Conservation (phyloP, 345 rosid species). For the Gossypium longicalyx region DNA sequence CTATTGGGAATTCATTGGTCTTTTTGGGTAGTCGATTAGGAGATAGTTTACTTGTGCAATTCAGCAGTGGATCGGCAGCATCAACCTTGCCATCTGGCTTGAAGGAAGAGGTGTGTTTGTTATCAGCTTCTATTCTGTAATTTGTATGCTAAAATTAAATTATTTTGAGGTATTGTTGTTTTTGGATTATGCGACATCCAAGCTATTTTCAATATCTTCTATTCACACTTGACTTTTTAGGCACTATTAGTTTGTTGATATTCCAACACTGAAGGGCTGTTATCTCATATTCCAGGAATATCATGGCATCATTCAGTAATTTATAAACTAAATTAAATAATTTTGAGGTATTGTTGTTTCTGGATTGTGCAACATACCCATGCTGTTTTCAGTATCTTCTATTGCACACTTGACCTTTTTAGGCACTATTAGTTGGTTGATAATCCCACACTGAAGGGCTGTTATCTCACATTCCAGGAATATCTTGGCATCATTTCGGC, state of each 20-base stretch:
- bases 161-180: background rate
- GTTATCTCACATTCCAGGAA: constrained; percentile 4
- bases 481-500: background rate
- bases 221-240: constrained; percentile 1
- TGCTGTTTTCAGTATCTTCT: background rate
- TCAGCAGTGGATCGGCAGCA: constrained; percentile 59
- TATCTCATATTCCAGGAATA: constrained; percentile 5
- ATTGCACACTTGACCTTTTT: constrained; percentile 3
- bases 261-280: background rate
- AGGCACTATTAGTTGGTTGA: constrained; percentile 1
- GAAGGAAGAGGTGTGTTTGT: constrained; percentile 73
- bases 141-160: background rate
- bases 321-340: too few relatives aligned
- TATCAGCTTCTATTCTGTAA: constrained; percentile 5
- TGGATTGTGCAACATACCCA: too few relatives aligned
- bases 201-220: background rate
- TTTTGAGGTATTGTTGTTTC: too few relatives aligned
- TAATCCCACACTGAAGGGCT: background rate
- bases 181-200: background rate
- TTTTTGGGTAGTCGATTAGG: constrained; percentile 93
- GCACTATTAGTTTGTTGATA: constrained; percentile 5
- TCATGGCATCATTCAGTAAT: background rate
- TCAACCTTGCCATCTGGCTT: constrained; percentile 53
- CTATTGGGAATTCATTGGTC: constrained; percentile 74
- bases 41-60: constrained; percentile 95